phyloP scores from a whole-genome alignment of 768 basidiomycete species.

The Cantharellus anzutake region DNA sequence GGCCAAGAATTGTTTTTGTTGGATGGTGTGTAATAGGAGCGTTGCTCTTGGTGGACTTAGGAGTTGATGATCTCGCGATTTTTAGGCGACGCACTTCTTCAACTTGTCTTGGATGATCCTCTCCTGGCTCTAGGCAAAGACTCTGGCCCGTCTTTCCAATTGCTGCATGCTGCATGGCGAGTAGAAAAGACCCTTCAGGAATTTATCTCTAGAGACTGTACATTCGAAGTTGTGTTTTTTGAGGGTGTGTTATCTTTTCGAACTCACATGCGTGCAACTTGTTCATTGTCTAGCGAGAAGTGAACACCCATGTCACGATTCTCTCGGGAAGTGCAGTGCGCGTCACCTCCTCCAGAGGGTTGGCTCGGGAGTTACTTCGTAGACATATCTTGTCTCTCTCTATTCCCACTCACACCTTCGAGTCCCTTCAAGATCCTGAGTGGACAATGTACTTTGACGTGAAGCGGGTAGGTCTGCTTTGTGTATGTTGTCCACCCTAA shows the following conservation, averaged over 20 bases:
- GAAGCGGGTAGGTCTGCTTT: constrained; percentile 26
- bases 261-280: not conserved
- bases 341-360: constrained; percentile 22
- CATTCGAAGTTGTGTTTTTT: constrained; percentile 49
- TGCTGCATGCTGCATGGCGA: constrained; percentile 36
- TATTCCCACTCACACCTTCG: constrained; percentile 29
- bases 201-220: constrained; percentile 29
- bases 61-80: not conserved
- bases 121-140: constrained; percentile 35
- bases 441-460: constrained; percentile 12
- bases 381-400: constrained; percentile 26
- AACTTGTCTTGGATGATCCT: constrained; percentile 38
- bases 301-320: not conserved
- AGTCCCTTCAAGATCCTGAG: constrained; percentile 21
- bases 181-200: constrained; percentile 35
- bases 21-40: constrained; percentile 26
- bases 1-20: constrained; percentile 46
- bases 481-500: constrained; percentile 21
- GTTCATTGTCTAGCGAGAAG: not conserved
- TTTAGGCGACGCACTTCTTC: constrained; percentile 43
- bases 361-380: constrained; percentile 34
- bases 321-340: not conserved
- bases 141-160: constrained; percentile 37
- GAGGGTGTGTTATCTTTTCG: constrained; percentile 20
- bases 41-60: not conserved